Percentiles rank a stretch among this genome's conserved stretches.
phyloP scores from a whole-genome alignment of 768 basidiomycete species.

The Crucibulum laeve region DNA sequence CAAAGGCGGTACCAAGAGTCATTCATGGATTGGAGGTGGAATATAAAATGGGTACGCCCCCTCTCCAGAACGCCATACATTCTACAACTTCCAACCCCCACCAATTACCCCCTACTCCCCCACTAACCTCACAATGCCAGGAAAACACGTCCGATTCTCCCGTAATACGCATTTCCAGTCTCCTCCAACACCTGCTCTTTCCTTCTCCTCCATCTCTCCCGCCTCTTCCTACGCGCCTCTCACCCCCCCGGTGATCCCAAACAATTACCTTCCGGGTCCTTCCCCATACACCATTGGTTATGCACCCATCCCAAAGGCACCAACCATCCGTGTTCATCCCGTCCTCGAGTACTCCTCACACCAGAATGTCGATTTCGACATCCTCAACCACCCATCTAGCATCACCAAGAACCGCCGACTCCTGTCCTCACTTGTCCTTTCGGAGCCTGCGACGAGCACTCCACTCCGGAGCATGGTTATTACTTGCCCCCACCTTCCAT shows the following conservation, averaged over 20 bases:
- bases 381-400: slow-evolving; percentile 23
- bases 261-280: slow-evolving; percentile 2
- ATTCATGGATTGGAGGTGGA: too few species aligned
- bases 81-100: neutral
- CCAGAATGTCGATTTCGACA: slow-evolving; percentile 20
- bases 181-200: neutral
- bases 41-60: too few species aligned
- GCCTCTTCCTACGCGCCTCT: slow-evolving; percentile 1
- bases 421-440: slow-evolving; percentile 18
- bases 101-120: neutral
- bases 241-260: neutral
- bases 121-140: slow-evolving; percentile 3
- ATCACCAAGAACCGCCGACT: slow-evolving; percentile 16
- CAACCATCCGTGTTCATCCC: slow-evolving; percentile 15
- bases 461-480: slow-evolving; percentile 23
- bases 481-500: slow-evolving; percentile 24
- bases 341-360: slow-evolving; percentile 18
- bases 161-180: neutral
- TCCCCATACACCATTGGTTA: neutral
- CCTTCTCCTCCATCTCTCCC: slow-evolving; percentile 1
- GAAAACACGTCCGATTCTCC: slow-evolving; percentile 6
- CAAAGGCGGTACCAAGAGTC: too few species aligned
- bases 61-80: too few species aligned
- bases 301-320: neutral
- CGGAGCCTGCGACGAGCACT: slow-evolving; percentile 30